Conservation (phyloP, 2,329 filamentous ascomycete species). For the Esteya vermicola region DNA sequence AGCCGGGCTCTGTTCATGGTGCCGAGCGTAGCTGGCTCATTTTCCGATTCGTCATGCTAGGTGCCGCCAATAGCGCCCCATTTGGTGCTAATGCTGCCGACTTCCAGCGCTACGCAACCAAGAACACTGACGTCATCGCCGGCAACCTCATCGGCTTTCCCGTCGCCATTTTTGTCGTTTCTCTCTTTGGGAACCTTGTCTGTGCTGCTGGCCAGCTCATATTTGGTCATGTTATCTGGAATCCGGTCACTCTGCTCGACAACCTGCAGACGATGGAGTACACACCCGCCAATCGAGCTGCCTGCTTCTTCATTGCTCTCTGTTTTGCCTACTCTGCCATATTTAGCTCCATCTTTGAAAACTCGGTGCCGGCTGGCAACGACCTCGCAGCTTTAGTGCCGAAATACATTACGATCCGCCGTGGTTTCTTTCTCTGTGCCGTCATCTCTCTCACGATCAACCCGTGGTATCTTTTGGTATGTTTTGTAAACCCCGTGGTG, state of each 20-base stretch:
- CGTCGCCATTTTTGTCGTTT: constrained; percentile 21
- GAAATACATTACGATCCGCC: constrained; percentile 23
- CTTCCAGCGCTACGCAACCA: constrained; percentile 26
- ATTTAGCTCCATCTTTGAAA: too few relatives aligned
- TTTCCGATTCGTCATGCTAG: constrained; percentile 21
- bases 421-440: constrained; percentile 21
- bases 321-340: too few relatives aligned
- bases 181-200: too few relatives aligned
- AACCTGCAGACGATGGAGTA: too few relatives aligned
- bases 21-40: constrained; percentile 21
- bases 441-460: constrained; percentile 11
- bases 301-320: too few relatives aligned
- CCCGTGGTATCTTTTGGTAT: constrained; percentile 11
- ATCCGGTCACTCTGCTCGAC: too few relatives aligned
- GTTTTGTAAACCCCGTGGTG: neutral
- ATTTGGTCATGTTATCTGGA: too few relatives aligned
- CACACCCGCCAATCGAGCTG: too few relatives aligned
- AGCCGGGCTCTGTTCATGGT: constrained; percentile 17
- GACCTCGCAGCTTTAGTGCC: too few relatives aligned
- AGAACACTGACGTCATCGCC: constrained; percentile 23
- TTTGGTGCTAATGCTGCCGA: constrained; percentile 26
- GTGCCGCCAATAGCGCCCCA: constrained; percentile 20
- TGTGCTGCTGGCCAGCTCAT: too few relatives aligned
- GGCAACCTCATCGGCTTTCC: constrained; percentile 27
- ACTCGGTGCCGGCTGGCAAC: too few relatives aligned